Conservation (phyloP, 2,329 filamentous ascomycete species). For the Dothideomycetidae sp. region DNA sequence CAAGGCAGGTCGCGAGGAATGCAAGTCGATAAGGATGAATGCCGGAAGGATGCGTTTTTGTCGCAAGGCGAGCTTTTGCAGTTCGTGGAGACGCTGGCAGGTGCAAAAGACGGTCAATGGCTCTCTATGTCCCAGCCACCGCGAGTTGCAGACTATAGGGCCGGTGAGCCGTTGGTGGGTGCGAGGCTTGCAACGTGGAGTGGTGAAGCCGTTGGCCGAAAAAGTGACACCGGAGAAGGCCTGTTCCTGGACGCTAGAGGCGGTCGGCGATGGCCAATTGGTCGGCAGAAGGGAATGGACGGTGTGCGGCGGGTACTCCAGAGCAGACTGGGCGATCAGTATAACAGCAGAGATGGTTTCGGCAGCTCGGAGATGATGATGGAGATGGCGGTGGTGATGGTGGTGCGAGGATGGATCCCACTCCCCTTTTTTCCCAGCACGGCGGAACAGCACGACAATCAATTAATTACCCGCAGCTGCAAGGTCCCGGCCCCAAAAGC, state of each 20-base stretch:
- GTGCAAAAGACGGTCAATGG: conserved; percentile 1
- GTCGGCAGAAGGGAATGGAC: too few relatives aligned
- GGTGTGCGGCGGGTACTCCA: neutral
- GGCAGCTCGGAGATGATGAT: neutral
- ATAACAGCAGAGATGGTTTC: neutral
- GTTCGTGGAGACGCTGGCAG: neutral
- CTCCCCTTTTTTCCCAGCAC: too few relatives aligned
- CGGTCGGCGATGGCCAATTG: neutral
- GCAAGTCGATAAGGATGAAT: conserved; percentile 1
- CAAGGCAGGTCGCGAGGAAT: conserved; percentile 2
- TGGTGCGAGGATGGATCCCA: too few relatives aligned
- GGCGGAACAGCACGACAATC: too few relatives aligned
- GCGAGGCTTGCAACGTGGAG: conserved; percentile 7
- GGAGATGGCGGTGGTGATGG: conserved; percentile 1
- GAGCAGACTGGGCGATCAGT: neutral
- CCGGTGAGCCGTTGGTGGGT: conserved; percentile 8
- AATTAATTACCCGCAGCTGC: too few relatives aligned
- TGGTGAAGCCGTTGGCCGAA: conserved; percentile 5
- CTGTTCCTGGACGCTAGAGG: neutral
- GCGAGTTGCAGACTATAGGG: conserved; percentile 10
- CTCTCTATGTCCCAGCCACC: conserved; percentile 6
- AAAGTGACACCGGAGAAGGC: conserved; percentile 1
- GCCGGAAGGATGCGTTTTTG: conserved; percentile 6
- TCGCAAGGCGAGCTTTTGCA: neutral
- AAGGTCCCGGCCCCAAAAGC: too few relatives aligned